Conservation (phyloP, 2,329 filamentous ascomycete genomes). For the Epichloe sibirici region DNA sequence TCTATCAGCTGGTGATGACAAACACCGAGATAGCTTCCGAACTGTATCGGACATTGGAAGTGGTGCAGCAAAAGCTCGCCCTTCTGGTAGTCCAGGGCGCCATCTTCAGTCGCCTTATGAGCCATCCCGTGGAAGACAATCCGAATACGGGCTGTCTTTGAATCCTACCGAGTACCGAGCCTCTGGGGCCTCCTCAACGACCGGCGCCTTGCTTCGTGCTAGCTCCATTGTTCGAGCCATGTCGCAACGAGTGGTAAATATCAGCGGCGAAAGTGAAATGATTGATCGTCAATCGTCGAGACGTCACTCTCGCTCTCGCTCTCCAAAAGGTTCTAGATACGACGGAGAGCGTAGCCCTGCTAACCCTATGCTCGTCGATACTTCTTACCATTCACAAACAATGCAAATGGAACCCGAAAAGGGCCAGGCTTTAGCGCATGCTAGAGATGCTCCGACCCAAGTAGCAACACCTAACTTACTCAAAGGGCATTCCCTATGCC, state of each 20-base stretch:
- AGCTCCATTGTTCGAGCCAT: slow-evolving; percentile 72
- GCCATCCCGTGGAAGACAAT: slow-evolving; percentile 29
- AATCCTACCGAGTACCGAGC: slow-evolving; percentile 38
- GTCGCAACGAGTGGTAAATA: slow-evolving; percentile 94
- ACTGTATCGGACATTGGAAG: slow-evolving; percentile 44
- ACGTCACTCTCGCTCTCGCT: slow-evolving; percentile 47
- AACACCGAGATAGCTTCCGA: slow-evolving; percentile 43
- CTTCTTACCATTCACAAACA: slow-evolving; percentile 39
- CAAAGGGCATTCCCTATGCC: slow-evolving; percentile 71
- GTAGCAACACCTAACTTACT: slow-evolving; percentile 52
- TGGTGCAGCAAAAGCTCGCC: slow-evolving; percentile 35
- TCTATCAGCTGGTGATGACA: slow-evolving; percentile 26
- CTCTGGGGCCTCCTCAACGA: slow-evolving; percentile 51
- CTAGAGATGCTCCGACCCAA: slow-evolving; percentile 3
- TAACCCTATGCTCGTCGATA: slow-evolving; percentile 29
- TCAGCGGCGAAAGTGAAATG: slow-evolving; percentile 83
- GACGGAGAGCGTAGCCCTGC: slow-evolving; percentile 14
- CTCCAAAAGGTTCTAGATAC: slow-evolving; percentile 32
- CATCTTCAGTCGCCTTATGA: slow-evolving; percentile 46
- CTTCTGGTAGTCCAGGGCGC: slow-evolving; percentile 41
- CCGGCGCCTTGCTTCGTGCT: slow-evolving; percentile 54
- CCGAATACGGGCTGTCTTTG: slow-evolving; percentile 45
- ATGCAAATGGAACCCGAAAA: slow-evolving; percentile 36
- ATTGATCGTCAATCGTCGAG: slow-evolving; percentile 59
- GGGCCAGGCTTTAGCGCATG: slow-evolving; percentile 11